Evolutionary conservation across 208 protist genomes (phyloP), one percentile per base, ranked within the genome.

Genomic region (Trypanosoma scelopori): DNA sequence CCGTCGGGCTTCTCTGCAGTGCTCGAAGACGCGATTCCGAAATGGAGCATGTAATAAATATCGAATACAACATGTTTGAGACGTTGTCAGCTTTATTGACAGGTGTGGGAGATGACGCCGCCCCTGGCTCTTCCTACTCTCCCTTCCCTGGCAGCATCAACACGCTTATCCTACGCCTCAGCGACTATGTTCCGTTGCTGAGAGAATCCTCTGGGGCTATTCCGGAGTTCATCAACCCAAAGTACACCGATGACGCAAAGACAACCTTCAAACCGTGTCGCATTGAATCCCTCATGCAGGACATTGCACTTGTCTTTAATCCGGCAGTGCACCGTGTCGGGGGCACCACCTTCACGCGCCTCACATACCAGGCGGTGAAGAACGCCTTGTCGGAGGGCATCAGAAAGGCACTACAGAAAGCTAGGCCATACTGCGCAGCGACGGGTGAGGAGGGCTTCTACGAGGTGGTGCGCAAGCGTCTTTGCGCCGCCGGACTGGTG

Each of bases 201-300:
- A 69, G 59, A 41, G 49, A 37, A 58, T 91, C 85, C 30, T 45
- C 81, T 51, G 90, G 92, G 23, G 42, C 41, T 3, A 89, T 98
- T 28, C 91, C 93, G 4, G 94, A 98, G 81, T 98, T 98, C 72
- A 95, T 98, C 62, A 98, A 98, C 74, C 93, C 93, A 25, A 98
- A 98, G 63, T 97, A 92, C 69, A 69, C 71, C 9, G 86, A 95
- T 52, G 79, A 60, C 0, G 74, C 59, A 12, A 77, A 75, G 32
- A 78, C 61, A 20, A 27, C 37, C 22, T 96, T 97, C 65, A 85
- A 81, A 48, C 90, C 92, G 4, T 86, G 87, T 16, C 85, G 92
- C 23, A 69, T 97, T 15, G 92, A 97, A 71, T 93, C 87, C 13
- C 82, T 97, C 13, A 96, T 97, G 90, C 92, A 97, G 71, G 92